These are phyloP conservation scores for Violaceomyces palustris DNA, from an alignment of 1,284 basidiomycete species.

Conservation along the genomic window DNA sequence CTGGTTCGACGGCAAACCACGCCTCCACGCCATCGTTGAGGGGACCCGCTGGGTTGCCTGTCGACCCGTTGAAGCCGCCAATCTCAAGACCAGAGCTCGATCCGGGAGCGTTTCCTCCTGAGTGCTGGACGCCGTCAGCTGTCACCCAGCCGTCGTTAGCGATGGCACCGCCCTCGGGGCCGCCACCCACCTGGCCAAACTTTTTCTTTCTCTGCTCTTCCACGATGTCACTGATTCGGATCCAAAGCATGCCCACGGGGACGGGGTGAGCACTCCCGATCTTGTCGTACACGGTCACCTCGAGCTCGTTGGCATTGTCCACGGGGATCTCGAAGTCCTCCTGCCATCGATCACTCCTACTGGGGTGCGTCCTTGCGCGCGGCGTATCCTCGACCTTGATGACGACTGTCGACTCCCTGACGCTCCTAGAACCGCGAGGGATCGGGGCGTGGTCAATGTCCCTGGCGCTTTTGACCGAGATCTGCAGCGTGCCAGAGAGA, in stretches of 20 bases:
- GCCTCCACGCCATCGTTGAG: conserved; percentile 77
- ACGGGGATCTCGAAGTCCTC: conserved; percentile 94
- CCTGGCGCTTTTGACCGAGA: conserved; percentile 80
- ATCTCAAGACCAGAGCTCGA: conserved; percentile 4
- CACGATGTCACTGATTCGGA: conserved; percentile 88
- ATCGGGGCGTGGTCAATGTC: conserved; percentile 92
- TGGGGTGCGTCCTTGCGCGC: conserved; percentile 82
- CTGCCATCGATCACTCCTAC: conserved; percentile 92
- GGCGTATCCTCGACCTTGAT: conserved; percentile 96
- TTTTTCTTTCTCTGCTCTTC: conserved; percentile 92
- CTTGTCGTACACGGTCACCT: conserved; percentile 92
- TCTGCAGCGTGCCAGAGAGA: conserved; percentile 83
- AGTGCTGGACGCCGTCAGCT: conserved; percentile 40
- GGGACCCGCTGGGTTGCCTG: conserved; percentile 35
- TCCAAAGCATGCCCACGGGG: conserved; percentile 93
- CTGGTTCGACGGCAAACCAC: conserved; percentile 96
- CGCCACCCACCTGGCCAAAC: conserved; percentile 61
- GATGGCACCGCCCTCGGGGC: conserved; percentile 55
- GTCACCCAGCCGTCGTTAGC: conserved; percentile 50
- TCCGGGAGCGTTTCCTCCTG: conserved; percentile 11
- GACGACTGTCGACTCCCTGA: conserved; percentile 77
- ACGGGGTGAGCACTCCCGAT: conserved; percentile 70
- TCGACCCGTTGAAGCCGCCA: conserved; percentile 16
- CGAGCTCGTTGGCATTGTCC: conserved; percentile 97
- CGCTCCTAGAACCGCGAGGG: conserved; percentile 54